These are phyloP conservation scores for Deuterostichococcus epilithicus DNA, from an alignment of 139 green algal genomes.

Conservation along the genomic window DNA sequence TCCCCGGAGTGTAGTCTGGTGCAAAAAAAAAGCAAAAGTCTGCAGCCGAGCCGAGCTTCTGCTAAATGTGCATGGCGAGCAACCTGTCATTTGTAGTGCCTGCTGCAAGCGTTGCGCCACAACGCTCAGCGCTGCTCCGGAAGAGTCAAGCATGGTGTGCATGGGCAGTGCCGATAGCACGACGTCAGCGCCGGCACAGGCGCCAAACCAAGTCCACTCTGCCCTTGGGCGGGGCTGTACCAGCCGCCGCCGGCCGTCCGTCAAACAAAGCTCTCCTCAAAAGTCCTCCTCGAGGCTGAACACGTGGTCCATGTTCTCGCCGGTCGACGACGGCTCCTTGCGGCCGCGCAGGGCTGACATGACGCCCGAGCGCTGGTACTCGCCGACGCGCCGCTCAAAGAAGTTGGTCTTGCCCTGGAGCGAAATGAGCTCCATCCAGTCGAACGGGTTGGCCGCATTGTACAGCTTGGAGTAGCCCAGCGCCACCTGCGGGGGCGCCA, in stretches of 20 bases:
- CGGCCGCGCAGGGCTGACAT: conserved; percentile 47
- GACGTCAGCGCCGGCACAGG: too few relatives aligned
- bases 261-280: conserved; percentile 19
- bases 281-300: conserved; percentile 61
- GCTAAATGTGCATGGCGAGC: too few relatives aligned
- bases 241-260: background rate
- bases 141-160: background rate
- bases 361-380: conserved; percentile 78
- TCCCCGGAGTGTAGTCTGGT: too few relatives aligned
- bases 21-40: too few relatives aligned
- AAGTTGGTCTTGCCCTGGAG: conserved; percentile 85
- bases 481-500: conserved; percentile 23
- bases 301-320: conserved; percentile 19
- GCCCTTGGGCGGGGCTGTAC: background rate
- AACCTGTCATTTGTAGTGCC: background rate
- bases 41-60: too few relatives aligned
- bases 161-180: too few relatives aligned
- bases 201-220: background rate
- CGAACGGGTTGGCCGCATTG: conserved; percentile 71
- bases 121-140: background rate
- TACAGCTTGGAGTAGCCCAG: conserved; percentile 61
- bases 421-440: conserved; percentile 88
- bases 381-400: conserved; percentile 80
- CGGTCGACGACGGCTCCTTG: background rate
- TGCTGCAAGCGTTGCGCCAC: background rate